phyloP scores from a whole-genome alignment of 179 eudicot genomes.

The Carnegiea gigantea region DNA sequence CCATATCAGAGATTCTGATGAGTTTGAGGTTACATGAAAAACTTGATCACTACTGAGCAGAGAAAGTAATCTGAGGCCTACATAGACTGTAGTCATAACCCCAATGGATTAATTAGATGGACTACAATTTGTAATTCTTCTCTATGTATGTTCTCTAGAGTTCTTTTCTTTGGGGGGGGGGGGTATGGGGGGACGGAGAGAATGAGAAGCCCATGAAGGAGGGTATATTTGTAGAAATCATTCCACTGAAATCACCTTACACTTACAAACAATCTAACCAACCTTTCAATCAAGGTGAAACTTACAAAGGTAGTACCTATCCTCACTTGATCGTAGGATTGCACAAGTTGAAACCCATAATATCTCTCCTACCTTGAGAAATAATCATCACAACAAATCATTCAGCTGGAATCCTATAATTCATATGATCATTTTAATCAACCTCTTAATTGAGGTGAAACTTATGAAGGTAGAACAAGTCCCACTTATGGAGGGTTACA shows the following conservation, averaged over 20 bases:
- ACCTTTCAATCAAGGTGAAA: neutral
- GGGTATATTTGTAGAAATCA: neutral
- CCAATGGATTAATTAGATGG: neutral
- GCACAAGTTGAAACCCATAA: no score
- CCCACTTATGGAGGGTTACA: neutral
- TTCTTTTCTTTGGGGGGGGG: neutral
- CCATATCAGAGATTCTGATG: neutral
- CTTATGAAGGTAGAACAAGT: no score
- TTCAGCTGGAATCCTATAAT: no score
- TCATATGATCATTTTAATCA: no score
- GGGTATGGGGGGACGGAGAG: no score
- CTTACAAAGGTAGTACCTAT: no score
- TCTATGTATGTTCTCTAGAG: neutral
- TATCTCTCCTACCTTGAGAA: no score
- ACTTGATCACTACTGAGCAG: no score
- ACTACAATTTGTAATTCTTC: neutral
- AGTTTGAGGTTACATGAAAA: neutral
- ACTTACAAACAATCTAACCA: neutral
- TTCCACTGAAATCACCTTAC: neutral
- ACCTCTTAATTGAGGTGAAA: no score
- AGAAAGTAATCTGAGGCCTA: neutral
- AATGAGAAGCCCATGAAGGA: no score
- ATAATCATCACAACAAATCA: no score
- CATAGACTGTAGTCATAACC: neutral
- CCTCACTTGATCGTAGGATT: no score